Percentiles rank a stretch among this genome's conserved stretches.
Conservation (phyloP, 2,329 filamentous ascomycete species). For the Diaporthe amygdali region DNA sequence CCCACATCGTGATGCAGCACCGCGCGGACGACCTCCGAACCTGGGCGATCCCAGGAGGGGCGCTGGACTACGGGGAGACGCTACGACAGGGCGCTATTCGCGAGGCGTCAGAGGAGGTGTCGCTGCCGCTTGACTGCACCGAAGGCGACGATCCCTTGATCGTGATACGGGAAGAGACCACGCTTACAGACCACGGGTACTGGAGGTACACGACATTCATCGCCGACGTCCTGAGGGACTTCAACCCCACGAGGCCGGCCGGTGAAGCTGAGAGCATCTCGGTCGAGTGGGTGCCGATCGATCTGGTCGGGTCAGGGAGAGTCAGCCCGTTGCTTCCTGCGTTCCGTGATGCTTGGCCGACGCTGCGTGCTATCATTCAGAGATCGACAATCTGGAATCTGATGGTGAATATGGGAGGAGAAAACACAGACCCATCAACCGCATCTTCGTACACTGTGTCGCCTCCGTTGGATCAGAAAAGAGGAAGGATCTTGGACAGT, state of each 20-base stretch:
- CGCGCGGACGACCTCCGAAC: background rate
- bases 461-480: too few relatives aligned
- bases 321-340: background rate
- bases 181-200: background rate
- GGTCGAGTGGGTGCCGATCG: constrained; percentile 3
- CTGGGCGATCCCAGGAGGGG: constrained; percentile 13
- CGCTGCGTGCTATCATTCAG: background rate
- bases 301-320: background rate
- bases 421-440: too few relatives aligned
- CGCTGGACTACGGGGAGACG: background rate
- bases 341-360: background rate
- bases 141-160: background rate
- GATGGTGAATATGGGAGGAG: too few relatives aligned
- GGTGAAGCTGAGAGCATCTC: background rate
- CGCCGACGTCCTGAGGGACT: background rate
- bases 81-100: background rate
- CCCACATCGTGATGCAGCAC: constrained; percentile 2
- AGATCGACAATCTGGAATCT: too few relatives aligned
- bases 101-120: constrained; percentile 3
- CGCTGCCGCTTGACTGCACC: background rate
- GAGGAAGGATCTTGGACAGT: too few relatives aligned
- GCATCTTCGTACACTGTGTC: too few relatives aligned
- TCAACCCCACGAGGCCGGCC: background rate
- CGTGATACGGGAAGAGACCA: background rate
- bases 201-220: constrained; percentile 17